Percentiles rank a stretch among this genome's conserved stretches.
These are phyloP conservation scores for Thymus quinquecostatus DNA, from an alignment of 257 asterid species.

Conservation along the genomic window DNA sequence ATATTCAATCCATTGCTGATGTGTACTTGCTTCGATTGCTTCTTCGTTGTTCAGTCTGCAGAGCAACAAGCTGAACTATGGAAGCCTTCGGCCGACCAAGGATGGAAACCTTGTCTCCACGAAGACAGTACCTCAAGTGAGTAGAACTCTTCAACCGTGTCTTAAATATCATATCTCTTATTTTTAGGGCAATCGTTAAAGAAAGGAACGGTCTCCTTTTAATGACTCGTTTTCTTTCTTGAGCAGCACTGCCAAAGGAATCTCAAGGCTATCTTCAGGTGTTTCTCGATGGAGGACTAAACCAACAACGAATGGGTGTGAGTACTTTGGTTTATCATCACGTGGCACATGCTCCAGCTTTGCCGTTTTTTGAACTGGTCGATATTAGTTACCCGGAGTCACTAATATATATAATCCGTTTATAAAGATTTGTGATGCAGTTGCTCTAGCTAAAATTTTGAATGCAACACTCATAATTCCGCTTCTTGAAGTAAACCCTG, in stretches of 20 bases:
- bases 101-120: slow-evolving; percentile 63
- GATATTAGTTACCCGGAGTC: slow-evolving; percentile 9
- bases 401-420: slow-evolving; percentile 31
- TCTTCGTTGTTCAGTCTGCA: slow-evolving; percentile 43
- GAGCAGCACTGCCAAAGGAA: slow-evolving; percentile 63
- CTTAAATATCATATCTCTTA: neutral
- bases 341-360: neutral
- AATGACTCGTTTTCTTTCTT: slow-evolving; percentile 5
- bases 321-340: slow-evolving; percentile 29
- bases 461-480: slow-evolving; percentile 96
- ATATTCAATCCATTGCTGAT: slow-evolving; percentile 7
- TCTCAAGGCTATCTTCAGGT: slow-evolving; percentile 88
- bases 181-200: neutral
- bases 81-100: slow-evolving; percentile 71
- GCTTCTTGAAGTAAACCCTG: slow-evolving; percentile 89
- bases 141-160: slow-evolving; percentile 25
- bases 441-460: slow-evolving; percentile 91
- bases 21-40: neutral
- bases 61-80: slow-evolving; percentile 67
- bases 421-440: slow-evolving; percentile 87
- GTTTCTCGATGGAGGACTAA: slow-evolving; percentile 97
- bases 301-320: slow-evolving; percentile 99
- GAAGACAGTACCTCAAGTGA: slow-evolving; percentile 50
- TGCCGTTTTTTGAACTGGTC: neutral
- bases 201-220: neutral